Percentiles rank a stretch among this genome's conserved stretches.
Conservation (phyloP, 2,329 filamentous ascomycete genomes). For the Corniculantispora saksenae region DNA sequence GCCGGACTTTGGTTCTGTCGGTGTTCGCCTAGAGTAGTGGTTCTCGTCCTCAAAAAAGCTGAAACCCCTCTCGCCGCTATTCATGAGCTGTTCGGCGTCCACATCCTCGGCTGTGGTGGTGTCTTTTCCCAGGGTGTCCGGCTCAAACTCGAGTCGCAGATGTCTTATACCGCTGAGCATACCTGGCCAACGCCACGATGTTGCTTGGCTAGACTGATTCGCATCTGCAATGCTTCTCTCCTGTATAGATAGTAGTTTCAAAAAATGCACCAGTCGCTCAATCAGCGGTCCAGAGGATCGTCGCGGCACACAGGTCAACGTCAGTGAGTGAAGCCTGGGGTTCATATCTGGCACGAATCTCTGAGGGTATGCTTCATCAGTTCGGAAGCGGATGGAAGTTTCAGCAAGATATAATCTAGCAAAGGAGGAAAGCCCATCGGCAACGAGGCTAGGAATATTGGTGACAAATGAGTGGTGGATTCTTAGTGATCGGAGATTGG, state of each 20-base stretch:
- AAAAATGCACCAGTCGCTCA: constrained; percentile 47
- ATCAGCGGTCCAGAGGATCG: constrained; percentile 53
- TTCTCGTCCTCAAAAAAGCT: constrained; percentile 46
- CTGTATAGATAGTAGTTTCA: constrained; percentile 49
- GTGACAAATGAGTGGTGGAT: constrained; percentile 64
- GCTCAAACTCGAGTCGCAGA: constrained; percentile 56
- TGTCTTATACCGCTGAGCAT: constrained; percentile 54
- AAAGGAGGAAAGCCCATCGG: constrained; percentile 38
- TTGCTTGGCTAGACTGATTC: constrained; percentile 14
- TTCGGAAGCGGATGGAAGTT: constrained; percentile 42
- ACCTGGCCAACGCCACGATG: constrained; percentile 41
- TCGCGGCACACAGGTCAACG: constrained; percentile 56
- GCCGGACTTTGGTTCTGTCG: constrained; percentile 13
- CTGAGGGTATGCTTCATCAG: constrained; percentile 48
- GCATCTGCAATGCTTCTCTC: constrained; percentile 46
- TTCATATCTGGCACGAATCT: constrained; percentile 58
- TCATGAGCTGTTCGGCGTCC: constrained; percentile 46
- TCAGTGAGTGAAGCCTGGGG: constrained; percentile 53
- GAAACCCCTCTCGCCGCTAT: constrained; percentile 40
- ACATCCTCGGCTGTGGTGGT: constrained; percentile 35
- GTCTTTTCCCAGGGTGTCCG: constrained; percentile 41
- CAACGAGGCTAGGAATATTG: constrained; percentile 47
- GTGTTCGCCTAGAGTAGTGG: constrained; percentile 4
- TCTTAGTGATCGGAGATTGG: constrained; percentile 53
- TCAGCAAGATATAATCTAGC: constrained; percentile 46